Percentiles rank a stretch among this genome's conserved stretches.
Evolutionary conservation across 2,329 filamentous ascomycete genomes (phyloP).

Genomic region (Ophioceras dolichostomum): DNA sequence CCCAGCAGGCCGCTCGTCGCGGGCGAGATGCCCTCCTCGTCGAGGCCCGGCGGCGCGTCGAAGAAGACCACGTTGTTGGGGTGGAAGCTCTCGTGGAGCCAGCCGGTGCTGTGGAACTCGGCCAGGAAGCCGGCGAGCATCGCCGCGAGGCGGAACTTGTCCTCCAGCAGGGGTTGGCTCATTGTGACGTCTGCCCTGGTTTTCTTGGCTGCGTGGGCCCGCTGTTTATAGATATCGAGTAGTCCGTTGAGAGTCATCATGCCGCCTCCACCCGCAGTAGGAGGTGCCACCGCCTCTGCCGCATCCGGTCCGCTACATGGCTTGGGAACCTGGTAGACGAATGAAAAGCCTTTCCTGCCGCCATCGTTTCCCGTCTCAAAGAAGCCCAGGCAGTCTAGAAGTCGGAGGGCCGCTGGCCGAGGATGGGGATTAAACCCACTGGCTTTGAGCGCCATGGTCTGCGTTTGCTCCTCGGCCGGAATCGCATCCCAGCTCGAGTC

Average conservation of each 20-base stretch:
- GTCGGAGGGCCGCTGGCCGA: not conserved
- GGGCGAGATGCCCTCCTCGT: not conserved
- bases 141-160: conserved; percentile 1
- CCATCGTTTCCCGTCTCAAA: not conserved
- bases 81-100: conserved; percentile 8
- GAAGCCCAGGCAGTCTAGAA: not conserved
- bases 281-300: not conserved
- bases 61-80: conserved; percentile 6
- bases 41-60: not conserved
- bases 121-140: conserved; percentile 1
- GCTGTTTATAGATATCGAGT: not conserved
- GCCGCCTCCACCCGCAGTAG: too few species aligned
- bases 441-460: not conserved
- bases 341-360: not conserved
- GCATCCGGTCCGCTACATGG: not conserved
- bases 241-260: not conserved
- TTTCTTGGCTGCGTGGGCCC: not conserved
- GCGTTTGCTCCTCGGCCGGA: not conserved
- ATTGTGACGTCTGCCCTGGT: not conserved
- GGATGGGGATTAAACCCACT: not conserved
- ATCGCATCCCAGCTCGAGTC: not conserved
- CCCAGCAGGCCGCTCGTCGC: not conserved
- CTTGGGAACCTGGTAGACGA: not conserved
- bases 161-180: not conserved
- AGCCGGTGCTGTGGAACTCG: conserved; percentile 4